These are phyloP conservation scores for Pythium brachiatum DNA, from an alignment of 352 stramenopile genomes.

Conservation along the genomic window DNA sequence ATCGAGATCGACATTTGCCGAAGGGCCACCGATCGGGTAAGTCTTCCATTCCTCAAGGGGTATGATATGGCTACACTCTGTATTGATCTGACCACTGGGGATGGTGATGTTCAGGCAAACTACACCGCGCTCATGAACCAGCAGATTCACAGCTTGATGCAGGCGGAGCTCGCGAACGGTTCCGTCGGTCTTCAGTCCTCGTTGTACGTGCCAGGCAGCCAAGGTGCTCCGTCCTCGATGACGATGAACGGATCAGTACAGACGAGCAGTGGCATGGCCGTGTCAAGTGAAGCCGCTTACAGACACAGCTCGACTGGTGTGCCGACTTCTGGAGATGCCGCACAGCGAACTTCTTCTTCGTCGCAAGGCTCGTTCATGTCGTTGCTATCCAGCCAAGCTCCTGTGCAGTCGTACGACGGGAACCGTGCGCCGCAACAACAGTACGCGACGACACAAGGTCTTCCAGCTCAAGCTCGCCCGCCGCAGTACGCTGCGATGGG, in stretches of 20 bases:
- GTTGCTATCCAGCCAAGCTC: slow-evolving; percentile 21
- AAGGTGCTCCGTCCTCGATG: slow-evolving; percentile 6
- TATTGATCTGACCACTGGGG: background rate
- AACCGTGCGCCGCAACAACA: slow-evolving; percentile 8
- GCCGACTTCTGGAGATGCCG: background rate
- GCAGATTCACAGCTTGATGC: slow-evolving; percentile 63
- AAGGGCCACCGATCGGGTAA: slow-evolving; percentile 39
- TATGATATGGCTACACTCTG: background rate
- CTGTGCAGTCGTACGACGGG: slow-evolving; percentile 15
- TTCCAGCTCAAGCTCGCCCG: slow-evolving; percentile 14
- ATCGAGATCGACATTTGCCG: slow-evolving; percentile 70
- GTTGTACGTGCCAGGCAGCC: slow-evolving; percentile 22
- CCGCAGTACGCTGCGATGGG: slow-evolving; percentile 6
- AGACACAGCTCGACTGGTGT: background rate
- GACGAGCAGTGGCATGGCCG: slow-evolving; percentile 8
- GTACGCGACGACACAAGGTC: slow-evolving; percentile 4
- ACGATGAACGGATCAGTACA: slow-evolving; percentile 1
- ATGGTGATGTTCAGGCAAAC: slow-evolving; percentile 35
- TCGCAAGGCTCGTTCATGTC: slow-evolving; percentile 29
- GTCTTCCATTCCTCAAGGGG: background rate
- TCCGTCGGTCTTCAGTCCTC: slow-evolving; percentile 23
- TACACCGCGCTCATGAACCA: slow-evolving; percentile 58
- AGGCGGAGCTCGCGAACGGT: slow-evolving; percentile 35
- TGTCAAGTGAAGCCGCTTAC: background rate
- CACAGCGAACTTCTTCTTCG: slow-evolving; percentile 5